These are phyloP conservation scores for Phytophthora cryptogea DNA, from an alignment of 352 stramenopile genomes.

Conservation along the genomic window DNA sequence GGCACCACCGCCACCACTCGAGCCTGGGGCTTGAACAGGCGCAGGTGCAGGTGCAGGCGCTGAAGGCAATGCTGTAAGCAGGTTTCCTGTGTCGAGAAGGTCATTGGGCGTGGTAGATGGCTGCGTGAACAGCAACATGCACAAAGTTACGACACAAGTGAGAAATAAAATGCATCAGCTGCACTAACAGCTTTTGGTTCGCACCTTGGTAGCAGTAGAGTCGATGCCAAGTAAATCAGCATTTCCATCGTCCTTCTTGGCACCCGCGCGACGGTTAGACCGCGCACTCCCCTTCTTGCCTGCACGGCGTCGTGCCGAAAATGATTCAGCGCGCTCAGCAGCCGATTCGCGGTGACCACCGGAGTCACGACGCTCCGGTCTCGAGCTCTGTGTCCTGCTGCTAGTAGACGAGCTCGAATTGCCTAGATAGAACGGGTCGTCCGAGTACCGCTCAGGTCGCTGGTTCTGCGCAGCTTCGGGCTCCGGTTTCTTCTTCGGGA, in stretches of 20 bases:
- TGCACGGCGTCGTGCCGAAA: conserved; percentile 67
- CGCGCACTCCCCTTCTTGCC: conserved; percentile 69
- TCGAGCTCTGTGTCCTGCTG: conserved; percentile 53
- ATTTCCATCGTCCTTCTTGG: conserved; percentile 60
- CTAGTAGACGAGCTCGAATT: conserved; percentile 40
- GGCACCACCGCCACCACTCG: conserved; percentile 26
- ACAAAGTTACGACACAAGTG: conserved; percentile 10
- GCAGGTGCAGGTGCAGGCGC: conserved; percentile 28
- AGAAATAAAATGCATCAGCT: conserved; percentile 11
- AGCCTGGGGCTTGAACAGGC: conserved; percentile 28
- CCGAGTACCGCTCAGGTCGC: conserved; percentile 71
- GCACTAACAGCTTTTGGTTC: conserved; percentile 8
- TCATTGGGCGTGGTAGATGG: conserved; percentile 36
- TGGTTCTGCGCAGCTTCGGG: conserved; percentile 27
- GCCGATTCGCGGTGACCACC: conserved; percentile 34
- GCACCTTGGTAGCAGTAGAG: conserved; percentile 36
- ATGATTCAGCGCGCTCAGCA: conserved; percentile 64
- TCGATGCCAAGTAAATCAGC: conserved; percentile 69
- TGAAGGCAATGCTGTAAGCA: conserved; percentile 52
- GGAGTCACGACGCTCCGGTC: conserved; percentile 38
- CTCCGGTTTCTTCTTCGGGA: conserved; percentile 56
- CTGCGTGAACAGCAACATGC: conserved; percentile 16
- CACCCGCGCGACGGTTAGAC: conserved; percentile 38
- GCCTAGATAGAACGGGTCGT: conserved; percentile 80
- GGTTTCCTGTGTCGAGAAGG: conserved; percentile 51